Percentiles rank a stretch among this genome's conserved stretches.
phyloP scores from a whole-genome alignment of 768 basidiomycete species.

The Leucogyrophana mollusca region DNA sequence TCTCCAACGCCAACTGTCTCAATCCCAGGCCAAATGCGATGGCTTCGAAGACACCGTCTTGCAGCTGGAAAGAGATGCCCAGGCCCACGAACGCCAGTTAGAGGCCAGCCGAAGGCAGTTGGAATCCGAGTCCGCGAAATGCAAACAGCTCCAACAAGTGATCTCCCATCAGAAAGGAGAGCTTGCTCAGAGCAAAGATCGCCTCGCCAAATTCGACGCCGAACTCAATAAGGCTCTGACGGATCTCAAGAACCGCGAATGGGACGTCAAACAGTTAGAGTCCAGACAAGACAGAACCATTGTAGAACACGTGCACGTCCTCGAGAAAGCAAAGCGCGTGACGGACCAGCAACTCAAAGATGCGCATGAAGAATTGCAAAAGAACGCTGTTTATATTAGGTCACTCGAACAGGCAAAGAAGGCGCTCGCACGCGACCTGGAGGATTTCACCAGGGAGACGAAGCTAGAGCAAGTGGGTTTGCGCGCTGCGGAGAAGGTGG shows the following conservation, averaged over 20 bases:
- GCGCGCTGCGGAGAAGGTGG: slow-evolving; percentile 67
- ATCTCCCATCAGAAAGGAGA: slow-evolving; percentile 67
- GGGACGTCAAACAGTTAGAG: slow-evolving; percentile 83
- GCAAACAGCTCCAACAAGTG: slow-evolving; percentile 71
- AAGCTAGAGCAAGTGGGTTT: slow-evolving; percentile 68
- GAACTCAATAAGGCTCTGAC: slow-evolving; percentile 80
- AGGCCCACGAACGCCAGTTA: slow-evolving; percentile 67
- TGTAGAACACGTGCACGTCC: slow-evolving; percentile 94
- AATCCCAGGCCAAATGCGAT: slow-evolving; percentile 73
- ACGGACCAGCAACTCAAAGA: slow-evolving; percentile 89
- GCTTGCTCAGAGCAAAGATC: slow-evolving; percentile 63
- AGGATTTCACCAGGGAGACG: slow-evolving; percentile 75
- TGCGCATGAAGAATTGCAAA: slow-evolving; percentile 74
- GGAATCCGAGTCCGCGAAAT: slow-evolving; percentile 69
- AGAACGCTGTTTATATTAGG: slow-evolving; percentile 72
- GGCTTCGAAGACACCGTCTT: slow-evolving; percentile 88
- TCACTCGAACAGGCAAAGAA: slow-evolving; percentile 84
- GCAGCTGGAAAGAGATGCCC: slow-evolving; percentile 80
- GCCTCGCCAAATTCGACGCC: slow-evolving; percentile 67
- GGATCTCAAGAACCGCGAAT: slow-evolving; percentile 79
- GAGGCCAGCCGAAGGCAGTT: slow-evolving; percentile 72
- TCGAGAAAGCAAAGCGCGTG: slow-evolving; percentile 93
- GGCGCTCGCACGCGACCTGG: slow-evolving; percentile 73
- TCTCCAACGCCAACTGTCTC: slow-evolving; percentile 73
- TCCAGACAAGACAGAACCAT: slow-evolving; percentile 96